phyloP scores from a whole-genome alignment of 495 filamentous ascomycete genomes.

The Podospora comata region DNA sequence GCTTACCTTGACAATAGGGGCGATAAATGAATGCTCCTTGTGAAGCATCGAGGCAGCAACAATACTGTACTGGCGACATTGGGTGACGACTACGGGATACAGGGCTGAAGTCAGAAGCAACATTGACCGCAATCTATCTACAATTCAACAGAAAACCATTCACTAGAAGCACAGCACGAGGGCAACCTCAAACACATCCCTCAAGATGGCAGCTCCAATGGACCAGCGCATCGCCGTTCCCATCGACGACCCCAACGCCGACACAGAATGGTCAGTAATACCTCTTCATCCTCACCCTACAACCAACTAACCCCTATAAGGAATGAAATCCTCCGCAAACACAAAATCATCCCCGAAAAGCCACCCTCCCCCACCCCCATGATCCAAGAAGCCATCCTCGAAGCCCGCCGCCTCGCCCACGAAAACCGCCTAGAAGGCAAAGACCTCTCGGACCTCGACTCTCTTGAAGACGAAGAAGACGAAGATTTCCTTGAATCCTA shows the following conservation, averaged over 20 bases:
- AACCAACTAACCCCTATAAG: constrained; percentile 44
- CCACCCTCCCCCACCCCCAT: constrained; percentile 88
- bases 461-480: constrained; percentile 88
- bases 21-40: neutral
- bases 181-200: neutral
- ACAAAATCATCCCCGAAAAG: constrained; percentile 93
- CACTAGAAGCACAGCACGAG: neutral
- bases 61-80: neutral
- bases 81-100: neutral
- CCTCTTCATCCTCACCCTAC: neutral
- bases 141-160: neutral
- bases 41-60: neutral
- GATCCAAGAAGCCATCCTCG: constrained; percentile 90
- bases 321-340: constrained; percentile 98
- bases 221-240: constrained; percentile 70
- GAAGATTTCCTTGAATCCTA: constrained; percentile 87
- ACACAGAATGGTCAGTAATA: constrained; percentile 84
- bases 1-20: neutral
- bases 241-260: constrained; percentile 90
- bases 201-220: constrained; percentile 67
- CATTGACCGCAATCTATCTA: neutral
- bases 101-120: neutral
- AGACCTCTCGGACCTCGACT: constrained; percentile 87
- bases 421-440: constrained; percentile 92
- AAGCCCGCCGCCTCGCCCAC: constrained; percentile 74